A percentile compares a stretch with the other conserved stretches of the same genome.
phyloP scores from a whole-genome alignment of 2,329 filamentous ascomycete genomes.

The Leptosphaerulina australis region DNA sequence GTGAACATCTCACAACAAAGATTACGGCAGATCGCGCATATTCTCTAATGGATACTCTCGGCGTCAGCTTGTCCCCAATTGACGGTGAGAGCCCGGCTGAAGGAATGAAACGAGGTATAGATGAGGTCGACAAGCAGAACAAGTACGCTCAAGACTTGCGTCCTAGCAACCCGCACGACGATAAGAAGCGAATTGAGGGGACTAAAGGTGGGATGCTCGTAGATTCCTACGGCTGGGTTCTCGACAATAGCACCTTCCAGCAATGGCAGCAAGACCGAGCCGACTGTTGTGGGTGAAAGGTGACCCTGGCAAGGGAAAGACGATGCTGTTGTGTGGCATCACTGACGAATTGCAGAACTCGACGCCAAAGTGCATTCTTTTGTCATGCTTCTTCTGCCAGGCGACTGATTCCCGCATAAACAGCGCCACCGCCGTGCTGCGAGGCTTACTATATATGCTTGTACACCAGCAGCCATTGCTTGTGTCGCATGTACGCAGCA shows the following conservation, averaged over 20 bases:
- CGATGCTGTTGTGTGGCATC: slow-evolving; percentile 42
- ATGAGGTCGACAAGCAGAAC: neutral
- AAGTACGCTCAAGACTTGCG: neutral
- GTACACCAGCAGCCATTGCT: slow-evolving; percentile 29
- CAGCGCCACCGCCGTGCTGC: slow-evolving; percentile 50
- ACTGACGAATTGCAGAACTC: slow-evolving; percentile 38
- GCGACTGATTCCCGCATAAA: slow-evolving; percentile 45
- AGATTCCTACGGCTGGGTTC: neutral
- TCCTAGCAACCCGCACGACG: too few species aligned
- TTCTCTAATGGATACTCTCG: neutral
- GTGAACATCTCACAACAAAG: too few species aligned
- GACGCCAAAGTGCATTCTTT: slow-evolving; percentile 13
- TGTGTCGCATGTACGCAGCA: slow-evolving; percentile 8
- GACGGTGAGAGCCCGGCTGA: neutral
- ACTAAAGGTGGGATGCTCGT: too few species aligned
- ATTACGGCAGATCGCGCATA: too few species aligned
- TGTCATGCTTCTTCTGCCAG: slow-evolving; percentile 48
- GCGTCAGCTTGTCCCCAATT: neutral
- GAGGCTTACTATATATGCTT: slow-evolving; percentile 54
- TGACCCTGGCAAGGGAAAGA: slow-evolving; percentile 40
- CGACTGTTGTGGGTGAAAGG: slow-evolving; percentile 47
- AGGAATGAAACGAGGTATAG: neutral
- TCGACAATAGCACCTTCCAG: slow-evolving; percentile 22
- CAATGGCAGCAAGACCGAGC: slow-evolving; percentile 27
- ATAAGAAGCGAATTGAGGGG: too few species aligned